Conservation (phyloP, 805 yeast species). For the Starmerella sirachaensis region DNA sequence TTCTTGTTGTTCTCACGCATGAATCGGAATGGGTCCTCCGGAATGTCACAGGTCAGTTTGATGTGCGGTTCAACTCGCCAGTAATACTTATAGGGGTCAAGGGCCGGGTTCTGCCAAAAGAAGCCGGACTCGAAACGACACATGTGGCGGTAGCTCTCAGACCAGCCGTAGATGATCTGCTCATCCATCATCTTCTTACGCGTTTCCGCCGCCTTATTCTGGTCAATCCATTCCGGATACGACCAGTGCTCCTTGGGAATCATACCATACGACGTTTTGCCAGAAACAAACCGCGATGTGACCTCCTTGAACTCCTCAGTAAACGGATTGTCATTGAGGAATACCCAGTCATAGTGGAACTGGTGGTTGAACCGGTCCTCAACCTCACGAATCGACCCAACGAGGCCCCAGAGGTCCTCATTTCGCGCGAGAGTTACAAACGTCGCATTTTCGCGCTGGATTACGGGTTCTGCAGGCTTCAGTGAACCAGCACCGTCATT, state of each 20-base stretch:
- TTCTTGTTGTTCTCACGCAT: conserved; percentile 64
- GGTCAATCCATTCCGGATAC: conserved; percentile 70
- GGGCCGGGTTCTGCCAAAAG: conserved; percentile 58
- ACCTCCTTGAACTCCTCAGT: conserved; percentile 52
- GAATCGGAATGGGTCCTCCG: conserved; percentile 66
- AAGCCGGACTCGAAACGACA: conserved; percentile 80
- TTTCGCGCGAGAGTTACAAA: conserved; percentile 55
- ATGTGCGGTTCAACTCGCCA: conserved; percentile 90
- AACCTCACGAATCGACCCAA: conserved; percentile 52
- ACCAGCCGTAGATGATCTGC: conserved; percentile 60
- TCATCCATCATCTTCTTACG: conserved; percentile 45
- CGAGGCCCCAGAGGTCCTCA: conserved; percentile 44
- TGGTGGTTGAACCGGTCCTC: conserved; percentile 71
- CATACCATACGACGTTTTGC: conserved; percentile 56
- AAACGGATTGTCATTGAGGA: conserved; percentile 71
- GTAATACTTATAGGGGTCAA: conserved; percentile 67
- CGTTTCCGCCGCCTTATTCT: conserved; percentile 50
- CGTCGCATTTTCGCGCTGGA: conserved; percentile 32
- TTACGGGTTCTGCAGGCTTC: conserved; percentile 3
- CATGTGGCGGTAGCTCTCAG: conserved; percentile 75
- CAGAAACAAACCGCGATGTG: conserved; percentile 46
- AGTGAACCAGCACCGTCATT: conserved; percentile 1
- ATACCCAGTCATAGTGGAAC: conserved; percentile 84
- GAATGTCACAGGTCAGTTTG: conserved; percentile 61
- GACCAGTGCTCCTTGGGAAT: conserved; percentile 79